phyloP scores from a whole-genome alignment of 2,329 filamentous ascomycete genomes.

The Ceratocystis cubensis region DNA sequence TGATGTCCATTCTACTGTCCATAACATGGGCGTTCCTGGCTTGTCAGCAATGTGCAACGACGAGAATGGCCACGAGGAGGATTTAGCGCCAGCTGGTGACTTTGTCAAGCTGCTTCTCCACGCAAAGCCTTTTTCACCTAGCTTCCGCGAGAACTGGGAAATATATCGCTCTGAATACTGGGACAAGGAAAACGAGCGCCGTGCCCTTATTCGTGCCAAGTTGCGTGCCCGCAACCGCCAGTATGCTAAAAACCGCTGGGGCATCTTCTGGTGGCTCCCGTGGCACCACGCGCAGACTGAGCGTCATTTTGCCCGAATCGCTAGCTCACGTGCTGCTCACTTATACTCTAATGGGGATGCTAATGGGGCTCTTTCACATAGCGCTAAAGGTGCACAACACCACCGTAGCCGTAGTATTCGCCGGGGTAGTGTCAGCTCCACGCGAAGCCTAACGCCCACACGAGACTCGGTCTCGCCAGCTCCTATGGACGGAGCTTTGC shows the following conservation, averaged over 20 bases:
- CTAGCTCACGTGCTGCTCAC: slow-evolving; percentile 24
- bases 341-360: slow-evolving; percentile 30
- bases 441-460: slow-evolving; percentile 38
- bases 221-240: slow-evolving; percentile 56
- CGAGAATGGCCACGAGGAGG: slow-evolving; percentile 66
- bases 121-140: slow-evolving; percentile 87
- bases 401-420: slow-evolving; percentile 40
- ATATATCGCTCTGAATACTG: slow-evolving; percentile 88
- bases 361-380: slow-evolving; percentile 23
- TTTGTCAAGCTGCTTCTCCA: slow-evolving; percentile 81
- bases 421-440: slow-evolving; percentile 40
- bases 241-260: slow-evolving; percentile 53
- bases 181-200: slow-evolving; percentile 89
- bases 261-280: slow-evolving; percentile 79
- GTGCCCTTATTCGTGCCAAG: slow-evolving; percentile 57
- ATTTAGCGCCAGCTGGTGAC: slow-evolving; percentile 79
- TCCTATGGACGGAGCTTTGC: slow-evolving; percentile 27
- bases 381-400: slow-evolving; percentile 34
- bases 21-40: slow-evolving; percentile 21
- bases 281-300: slow-evolving; percentile 38
- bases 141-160: slow-evolving; percentile 95
- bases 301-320: slow-evolving; percentile 21
- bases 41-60: slow-evolving; percentile 33
- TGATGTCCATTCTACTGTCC: slow-evolving; percentile 33
- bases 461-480: slow-evolving; percentile 28